These are phyloP conservation scores for Cymbopogon citratus DNA, from an alignment of 176 grass and related monocot genomes.

Conservation along the genomic window DNA sequence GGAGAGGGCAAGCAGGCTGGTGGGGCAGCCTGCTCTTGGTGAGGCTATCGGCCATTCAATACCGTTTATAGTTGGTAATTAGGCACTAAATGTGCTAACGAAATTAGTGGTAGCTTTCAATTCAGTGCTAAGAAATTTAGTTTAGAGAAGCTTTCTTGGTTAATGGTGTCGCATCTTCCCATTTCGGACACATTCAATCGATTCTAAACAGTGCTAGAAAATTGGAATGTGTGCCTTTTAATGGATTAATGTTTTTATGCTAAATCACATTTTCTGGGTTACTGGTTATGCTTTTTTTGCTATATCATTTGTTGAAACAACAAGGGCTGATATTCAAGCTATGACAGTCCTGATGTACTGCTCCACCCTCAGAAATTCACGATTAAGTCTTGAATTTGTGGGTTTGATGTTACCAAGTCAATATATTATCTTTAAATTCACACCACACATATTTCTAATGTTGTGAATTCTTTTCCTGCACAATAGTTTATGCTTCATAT, in stretches of 20 bases:
- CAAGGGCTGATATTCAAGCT: neutral
- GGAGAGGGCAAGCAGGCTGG: neutral
- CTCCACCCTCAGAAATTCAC: neutral
- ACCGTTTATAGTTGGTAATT: neutral
- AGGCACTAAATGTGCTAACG: neutral
- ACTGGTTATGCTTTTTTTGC: neutral
- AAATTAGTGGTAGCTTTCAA: conserved; percentile 1
- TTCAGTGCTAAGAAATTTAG: conserved; percentile 13
- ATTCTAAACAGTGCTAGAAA: conserved; percentile 7
- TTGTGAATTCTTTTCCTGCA: neutral
- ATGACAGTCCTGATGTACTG: neutral
- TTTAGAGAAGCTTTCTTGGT: neutral
- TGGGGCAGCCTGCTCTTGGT: neutral
- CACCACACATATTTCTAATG: neutral
- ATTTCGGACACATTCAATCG: neutral
- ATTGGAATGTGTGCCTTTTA: neutral
- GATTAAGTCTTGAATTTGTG: neutral
- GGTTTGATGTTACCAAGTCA: neutral
- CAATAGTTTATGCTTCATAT: neutral
- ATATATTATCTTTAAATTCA: neutral
- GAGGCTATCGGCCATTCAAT: neutral
- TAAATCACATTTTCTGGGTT: neutral
- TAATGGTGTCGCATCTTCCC: neutral
- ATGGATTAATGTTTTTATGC: neutral
- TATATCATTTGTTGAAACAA: neutral